Evolutionary conservation across 768 basidiomycete genomes (phyloP), one percentile per base, ranked within the genome.

Genomic region (Mycena capillaripes): DNA sequence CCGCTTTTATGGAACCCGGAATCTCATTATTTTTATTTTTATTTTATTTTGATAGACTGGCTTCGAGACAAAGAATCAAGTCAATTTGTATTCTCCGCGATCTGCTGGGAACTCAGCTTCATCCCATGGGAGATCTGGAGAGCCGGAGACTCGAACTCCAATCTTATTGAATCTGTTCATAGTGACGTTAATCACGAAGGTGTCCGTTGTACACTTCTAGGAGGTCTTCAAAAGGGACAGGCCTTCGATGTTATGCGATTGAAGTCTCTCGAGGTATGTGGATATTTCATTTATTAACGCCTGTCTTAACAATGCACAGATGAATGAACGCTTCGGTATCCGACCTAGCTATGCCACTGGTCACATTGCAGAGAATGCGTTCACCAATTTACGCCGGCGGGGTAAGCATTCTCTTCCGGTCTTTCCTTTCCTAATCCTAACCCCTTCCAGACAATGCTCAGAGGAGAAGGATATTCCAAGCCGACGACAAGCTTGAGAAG

Each of bases 51-150:
- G 36, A 32, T 48, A 81, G 80, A 81, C 53, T 81, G 81, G 79
- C 32, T 81, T 0, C 21, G 57, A 3, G 77, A 81, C 48, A 81
- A 82, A 62, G 42, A 72, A 11, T 30, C 66, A 1, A 69, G 75
- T 29, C 66, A 75, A 21, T 83, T 82, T 63, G 78, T 75, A 0
- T 75, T 81, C 34, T 55, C 75, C 0, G 81, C 65, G 0, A 66
- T 83, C 4, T 83, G 81, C 69, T 82, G 81, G 81, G 75, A 78
- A 42, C 73, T 69, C 17, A 80, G 80, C 52, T 76, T 69, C 34
- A 81, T 82, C n/a, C 79, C 79, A 0, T 9, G 27, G 6, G 42
- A 58, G 0, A 72, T 83, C 0, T 83, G 82, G 82, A 56, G 74
- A 30, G 75, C 70, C 4, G 78, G 78, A 0, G 69, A 79, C n/a